Conservation (phyloP, 2,329 filamentous ascomycete genomes). For the Talaromyces pinophilus region DNA sequence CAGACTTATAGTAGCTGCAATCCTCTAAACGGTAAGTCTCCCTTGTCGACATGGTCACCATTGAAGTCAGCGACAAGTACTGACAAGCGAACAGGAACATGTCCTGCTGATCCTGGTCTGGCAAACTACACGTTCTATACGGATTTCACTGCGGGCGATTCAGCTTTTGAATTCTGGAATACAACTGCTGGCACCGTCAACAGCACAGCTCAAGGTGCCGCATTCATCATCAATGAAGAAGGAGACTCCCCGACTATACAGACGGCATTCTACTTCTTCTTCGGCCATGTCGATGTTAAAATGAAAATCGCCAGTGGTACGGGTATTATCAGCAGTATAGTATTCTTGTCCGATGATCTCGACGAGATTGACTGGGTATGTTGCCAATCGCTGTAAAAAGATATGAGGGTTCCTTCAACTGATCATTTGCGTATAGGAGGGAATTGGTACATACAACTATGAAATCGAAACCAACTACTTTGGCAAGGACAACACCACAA, state of each 20-base stretch:
- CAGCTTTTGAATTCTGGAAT: slow-evolving; percentile 57
- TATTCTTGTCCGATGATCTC: slow-evolving; percentile 84
- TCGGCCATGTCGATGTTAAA: slow-evolving; percentile 81
- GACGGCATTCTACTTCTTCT: slow-evolving; percentile 98
- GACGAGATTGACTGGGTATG: slow-evolving; percentile 98
- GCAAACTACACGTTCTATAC: slow-evolving; percentile 42
- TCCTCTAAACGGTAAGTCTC: slow-evolving; percentile 49
- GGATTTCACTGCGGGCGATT: slow-evolving; percentile 51
- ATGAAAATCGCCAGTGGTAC: slow-evolving; percentile 85
- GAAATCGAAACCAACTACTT: slow-evolving; percentile 86
- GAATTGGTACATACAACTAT: slow-evolving; percentile 38
- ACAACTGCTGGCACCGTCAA: slow-evolving; percentile 65
- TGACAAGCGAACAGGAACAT: slow-evolving; percentile 40
- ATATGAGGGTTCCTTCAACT: neutral
- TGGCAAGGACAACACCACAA: slow-evolving; percentile 77
- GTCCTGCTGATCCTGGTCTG: slow-evolving; percentile 70
- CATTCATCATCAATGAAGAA: slow-evolving; percentile 73
- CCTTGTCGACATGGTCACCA: neutral
- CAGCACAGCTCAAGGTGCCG: slow-evolving; percentile 71
- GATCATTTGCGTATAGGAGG: slow-evolving; percentile 33
- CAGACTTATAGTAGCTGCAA: slow-evolving; percentile 79
- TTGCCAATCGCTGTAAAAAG: neutral
- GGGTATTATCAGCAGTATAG: slow-evolving; percentile 89
- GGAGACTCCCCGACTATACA: slow-evolving; percentile 84
- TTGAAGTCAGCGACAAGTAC: neutral